Evolutionary conservation across 192 early-diverging fungal species (phyloP), one percentile per base, ranked within the genome.

Genomic region (Linnemannia elongata): DNA sequence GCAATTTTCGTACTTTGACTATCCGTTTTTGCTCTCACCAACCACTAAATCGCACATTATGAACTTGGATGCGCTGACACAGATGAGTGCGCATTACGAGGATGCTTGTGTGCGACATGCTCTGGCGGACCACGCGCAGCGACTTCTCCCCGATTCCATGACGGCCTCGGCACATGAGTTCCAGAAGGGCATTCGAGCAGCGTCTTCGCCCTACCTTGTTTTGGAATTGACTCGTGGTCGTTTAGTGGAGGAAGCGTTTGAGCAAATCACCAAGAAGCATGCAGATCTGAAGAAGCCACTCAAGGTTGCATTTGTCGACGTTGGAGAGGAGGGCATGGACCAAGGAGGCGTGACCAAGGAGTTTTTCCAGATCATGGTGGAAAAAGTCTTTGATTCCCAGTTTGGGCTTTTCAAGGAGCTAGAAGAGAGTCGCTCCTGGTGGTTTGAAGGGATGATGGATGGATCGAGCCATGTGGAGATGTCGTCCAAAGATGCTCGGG

Each of bases 281-380:
- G 69, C 77, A 1, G 95, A 95, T 73, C 80, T 96, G 8, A 96
- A 96, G 79, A 96, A 96, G 47, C 96, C 96, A 5, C 91, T 97
- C 38, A 96, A 96, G 79, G 94, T 97, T 36, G 92, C 93, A 63
- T 99, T 98, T 89, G 93, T 97, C 0, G 94, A 94, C 27, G 94
- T 96, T 54, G 97, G 97, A 35, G 98, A 99, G 79, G 95, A 97
- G 84, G 98, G 97, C 12, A 94, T 96, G 91, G 98, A 99, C 79
- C 96, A 97, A 91, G 98, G 98, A 76, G 98, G 98, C 41, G 97
- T 99, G 24, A 97, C 97, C 55, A 99, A 99, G 88, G 98, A 99
- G 88, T 96, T 97, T 87, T 97, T 98, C 82, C 94, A 96, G 60
- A 91, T 94, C 30, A 76, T 99, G 55, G 83, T 98, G 44, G 91